Conservation (phyloP, 768 basidiomycete species). For the Pleurotus cornucopiae region DNA sequence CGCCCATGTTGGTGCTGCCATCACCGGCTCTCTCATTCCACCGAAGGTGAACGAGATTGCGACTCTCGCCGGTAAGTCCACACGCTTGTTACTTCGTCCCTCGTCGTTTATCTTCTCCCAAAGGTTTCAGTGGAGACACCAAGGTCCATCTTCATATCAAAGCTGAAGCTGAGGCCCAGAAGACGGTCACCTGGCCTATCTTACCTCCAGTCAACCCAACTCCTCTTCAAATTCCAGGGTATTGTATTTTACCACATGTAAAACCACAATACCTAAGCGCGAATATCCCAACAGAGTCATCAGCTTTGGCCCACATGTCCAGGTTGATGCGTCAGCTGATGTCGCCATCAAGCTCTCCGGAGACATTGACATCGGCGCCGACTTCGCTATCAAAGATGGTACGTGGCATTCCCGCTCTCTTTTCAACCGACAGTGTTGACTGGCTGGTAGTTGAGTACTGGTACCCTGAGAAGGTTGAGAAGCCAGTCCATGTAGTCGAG, state of each 20-base stretch:
- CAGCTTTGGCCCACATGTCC: not conserved
- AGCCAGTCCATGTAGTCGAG: not conserved
- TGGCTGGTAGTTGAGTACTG: not conserved
- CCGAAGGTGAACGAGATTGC: not conserved
- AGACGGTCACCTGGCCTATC: not conserved
- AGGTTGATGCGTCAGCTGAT: not conserved
- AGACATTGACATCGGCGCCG: conserved; percentile 1
- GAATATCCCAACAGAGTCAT: not conserved
- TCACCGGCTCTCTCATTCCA: conserved; percentile 1
- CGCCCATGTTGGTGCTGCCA: not conserved
- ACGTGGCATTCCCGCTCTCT: not conserved
- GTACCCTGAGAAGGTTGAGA: not conserved
- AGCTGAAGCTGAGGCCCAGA: not conserved
- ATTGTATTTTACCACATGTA: not conserved
- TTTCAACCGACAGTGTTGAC: not conserved
- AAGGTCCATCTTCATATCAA: not conserved
- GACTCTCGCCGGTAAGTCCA: not conserved
- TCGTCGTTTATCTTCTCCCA: too few species aligned
- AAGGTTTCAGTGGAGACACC: not conserved
- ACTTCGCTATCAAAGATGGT: conserved; percentile 1
- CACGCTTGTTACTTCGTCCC: not conserved
- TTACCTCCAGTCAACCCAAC: not conserved
- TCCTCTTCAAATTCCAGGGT: conserved; percentile 3
- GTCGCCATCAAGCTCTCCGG: not conserved
- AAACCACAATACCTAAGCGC: not conserved